Base-by-base conservation (phyloP, 306 rosid genomes). In the Myrica gale region DNA sequence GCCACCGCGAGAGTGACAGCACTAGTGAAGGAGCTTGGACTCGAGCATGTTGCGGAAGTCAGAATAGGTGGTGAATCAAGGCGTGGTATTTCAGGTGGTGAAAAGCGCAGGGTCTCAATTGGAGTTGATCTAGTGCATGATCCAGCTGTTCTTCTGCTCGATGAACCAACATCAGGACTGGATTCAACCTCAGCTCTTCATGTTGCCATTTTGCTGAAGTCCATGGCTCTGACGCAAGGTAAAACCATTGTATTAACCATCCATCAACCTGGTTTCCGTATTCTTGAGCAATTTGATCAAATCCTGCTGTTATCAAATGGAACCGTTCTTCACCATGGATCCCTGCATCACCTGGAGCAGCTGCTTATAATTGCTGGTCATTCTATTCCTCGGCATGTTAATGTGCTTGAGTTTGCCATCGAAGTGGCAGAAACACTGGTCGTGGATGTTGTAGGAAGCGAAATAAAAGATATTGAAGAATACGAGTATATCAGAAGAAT, bases 131-230 rank as follows among this genome's bases (percentile, higher is more conserved):
- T 87, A 6, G 87, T 82, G 71, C 87, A 84, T 58, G 78, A 84
- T 58, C 88, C 88, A 5, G 75, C 78, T 26, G 87, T 84, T 45
- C 80, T 87, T 77, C 19, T 87, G 71, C 79, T 84, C 5, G 90
- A 87, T 67, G 88, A 84, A 68, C 85, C 87, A 41, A 87, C 90
- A 17, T 82, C 87, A 21, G 86, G 88, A 10, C 75, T 87, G 74
- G 88, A 87, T 71, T 87, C 88, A 1, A 76, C 82, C 23, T 82
- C 88, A 7, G 88, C 83, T 11, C 75, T 84, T 50, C 85, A 82
- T 73, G 77, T 82, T 16, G 78, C 82, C 20, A 37, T 74, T 65
- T 62, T 87, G 66, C 87, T 87, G 9, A 87, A 84, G 72, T 67
- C 88, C 47, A 72, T 87, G 75, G 88, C 87, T 48, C 13, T 43